Percentiles rank a stretch among this genome's conserved stretches.
Conservation (phyloP, 2,329 filamentous ascomycete genomes). For the Trichoderma semiorbis region DNA sequence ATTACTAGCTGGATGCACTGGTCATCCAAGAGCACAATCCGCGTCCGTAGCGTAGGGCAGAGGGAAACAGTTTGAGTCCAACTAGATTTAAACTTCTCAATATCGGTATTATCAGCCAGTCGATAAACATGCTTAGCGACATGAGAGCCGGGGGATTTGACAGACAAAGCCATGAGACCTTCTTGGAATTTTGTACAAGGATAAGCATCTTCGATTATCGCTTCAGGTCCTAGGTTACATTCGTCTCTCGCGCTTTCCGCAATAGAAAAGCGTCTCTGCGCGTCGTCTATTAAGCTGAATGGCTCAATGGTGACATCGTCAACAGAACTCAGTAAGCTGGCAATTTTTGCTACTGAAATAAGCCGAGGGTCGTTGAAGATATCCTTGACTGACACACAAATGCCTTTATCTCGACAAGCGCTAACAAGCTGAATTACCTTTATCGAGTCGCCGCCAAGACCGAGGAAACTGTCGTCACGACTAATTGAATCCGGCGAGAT, state of each 20-base stretch:
- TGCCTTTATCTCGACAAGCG: neutral
- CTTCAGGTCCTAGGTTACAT: neutral
- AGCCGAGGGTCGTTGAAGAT: constrained; percentile 22
- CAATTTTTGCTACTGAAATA: neutral
- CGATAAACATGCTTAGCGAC: constrained; percentile 30
- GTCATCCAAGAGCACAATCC: constrained; percentile 16
- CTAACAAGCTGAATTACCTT: constrained; percentile 24
- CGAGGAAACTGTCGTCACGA: constrained; percentile 27
- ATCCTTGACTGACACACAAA: constrained; percentile 20
- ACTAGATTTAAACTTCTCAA: constrained; percentile 26
- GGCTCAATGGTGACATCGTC: neutral
- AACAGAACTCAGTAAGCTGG: neutral
- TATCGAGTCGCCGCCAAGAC: constrained; percentile 29
- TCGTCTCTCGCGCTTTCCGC: neutral
- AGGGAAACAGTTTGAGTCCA: constrained; percentile 22
- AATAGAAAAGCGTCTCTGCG: neutral
- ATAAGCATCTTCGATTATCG: constrained; percentile 25
- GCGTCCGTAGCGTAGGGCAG: constrained; percentile 8
- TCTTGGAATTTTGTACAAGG: constrained; percentile 39
- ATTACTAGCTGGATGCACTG: constrained; percentile 17
- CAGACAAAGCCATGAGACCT: constrained; percentile 35
- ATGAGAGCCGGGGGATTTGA: constrained; percentile 25
- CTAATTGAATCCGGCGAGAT: constrained; percentile 26
- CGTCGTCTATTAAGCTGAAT: constrained; percentile 25
- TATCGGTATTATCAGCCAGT: constrained; percentile 22